Evolutionary conservation across 805 yeast genomes (phyloP), one percentile per base, ranked within the genome.

Genomic region (Cyberlindnera meyerae): DNA sequence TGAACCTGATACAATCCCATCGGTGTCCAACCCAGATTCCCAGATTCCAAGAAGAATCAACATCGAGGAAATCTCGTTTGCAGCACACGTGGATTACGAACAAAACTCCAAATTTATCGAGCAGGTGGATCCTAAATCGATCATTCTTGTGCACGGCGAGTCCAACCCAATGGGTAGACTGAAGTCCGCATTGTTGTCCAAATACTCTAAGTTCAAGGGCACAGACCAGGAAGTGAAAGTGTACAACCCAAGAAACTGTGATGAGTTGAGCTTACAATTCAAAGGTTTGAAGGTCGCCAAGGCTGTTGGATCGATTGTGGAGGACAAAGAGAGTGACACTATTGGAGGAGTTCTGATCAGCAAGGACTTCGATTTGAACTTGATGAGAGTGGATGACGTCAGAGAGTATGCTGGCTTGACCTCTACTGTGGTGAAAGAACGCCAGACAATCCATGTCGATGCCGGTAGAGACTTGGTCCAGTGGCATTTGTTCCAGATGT

Each of bases 11-110:
- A 83, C 86, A n/a, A 86, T 93, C 33, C 94, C 93, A 2, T 82
- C 97, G 0, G 65, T 77, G 17, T 65, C 70, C n/a, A 86, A 85
- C 47, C 85, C 95, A 0, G 96, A 88, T 43, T 64, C 79, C 14
- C 74, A 77, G 41, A 82, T 93, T 27, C 97, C 97, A 5, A 77
- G 98, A 54, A 71, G 97, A 45, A 63, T 94, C 38, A 75, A 74
- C 31, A 80, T 93, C 13, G 97, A 90, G 47, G 99, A 93, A 60
- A 82, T 93, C 4, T 89, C 97, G 2, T 93, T 93, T 69, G 97
- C 98, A n/a, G 99, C 99, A 0, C 99, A 93, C 61, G 99, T 93
- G 16, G 99, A 93, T 57, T 93, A 82, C 60, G 87, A 84, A 51
- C 96, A 93, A 55, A 93, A 93, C 50, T 68, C 95, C 2, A 85